Percentiles rank a stretch among this genome's conserved stretches.
These are phyloP conservation scores for Brassica hybrid DNA, from an alignment of 441 rosid genomes.

Conservation along the genomic window DNA sequence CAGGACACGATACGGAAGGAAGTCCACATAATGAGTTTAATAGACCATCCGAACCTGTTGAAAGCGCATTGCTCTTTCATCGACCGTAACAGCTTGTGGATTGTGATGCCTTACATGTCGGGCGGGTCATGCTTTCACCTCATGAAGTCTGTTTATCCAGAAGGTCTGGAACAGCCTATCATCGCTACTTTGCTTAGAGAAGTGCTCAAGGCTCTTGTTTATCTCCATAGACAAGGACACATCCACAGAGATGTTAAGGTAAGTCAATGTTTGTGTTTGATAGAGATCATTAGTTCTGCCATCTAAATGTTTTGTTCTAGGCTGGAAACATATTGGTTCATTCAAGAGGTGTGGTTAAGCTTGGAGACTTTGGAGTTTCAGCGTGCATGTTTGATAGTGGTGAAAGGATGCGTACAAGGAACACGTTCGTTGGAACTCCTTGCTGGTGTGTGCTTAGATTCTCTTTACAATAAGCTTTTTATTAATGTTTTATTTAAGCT, in stretches of 20 bases:
- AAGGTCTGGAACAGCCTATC: constrained; percentile 84
- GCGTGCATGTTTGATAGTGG: constrained; percentile 94
- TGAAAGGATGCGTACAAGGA: constrained; percentile 79
- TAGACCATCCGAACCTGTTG: constrained; percentile 76
- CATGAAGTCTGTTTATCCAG: constrained; percentile 79
- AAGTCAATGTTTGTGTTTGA: neutral
- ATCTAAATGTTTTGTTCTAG: constrained; percentile 34
- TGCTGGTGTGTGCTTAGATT: constrained; percentile 66
- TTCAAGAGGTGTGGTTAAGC: constrained; percentile 67
- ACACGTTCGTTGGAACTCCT: constrained; percentile 92
- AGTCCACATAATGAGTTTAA: constrained; percentile 83
- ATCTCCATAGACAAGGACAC: constrained; percentile 85
- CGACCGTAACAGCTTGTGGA: constrained; percentile 71
- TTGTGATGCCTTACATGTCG: constrained; percentile 95
- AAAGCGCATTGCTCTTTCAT: constrained; percentile 83
- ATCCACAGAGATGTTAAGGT: constrained; percentile 97
- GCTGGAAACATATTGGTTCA: constrained; percentile 84
- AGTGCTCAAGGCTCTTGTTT: constrained; percentile 85
- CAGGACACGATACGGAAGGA: constrained; percentile 76
- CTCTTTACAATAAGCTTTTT: neutral
- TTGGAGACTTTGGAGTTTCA: constrained; percentile 91
- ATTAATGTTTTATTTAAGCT: neutral
- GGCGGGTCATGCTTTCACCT: constrained; percentile 88
- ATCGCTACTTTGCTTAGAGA: constrained; percentile 78
- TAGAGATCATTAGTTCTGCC: neutral